Evolutionary conservation across 2,329 filamentous ascomycete species (phyloP), one percentile per base, ranked within the genome.

Genomic region (Aspergillus novofumigatus): DNA sequence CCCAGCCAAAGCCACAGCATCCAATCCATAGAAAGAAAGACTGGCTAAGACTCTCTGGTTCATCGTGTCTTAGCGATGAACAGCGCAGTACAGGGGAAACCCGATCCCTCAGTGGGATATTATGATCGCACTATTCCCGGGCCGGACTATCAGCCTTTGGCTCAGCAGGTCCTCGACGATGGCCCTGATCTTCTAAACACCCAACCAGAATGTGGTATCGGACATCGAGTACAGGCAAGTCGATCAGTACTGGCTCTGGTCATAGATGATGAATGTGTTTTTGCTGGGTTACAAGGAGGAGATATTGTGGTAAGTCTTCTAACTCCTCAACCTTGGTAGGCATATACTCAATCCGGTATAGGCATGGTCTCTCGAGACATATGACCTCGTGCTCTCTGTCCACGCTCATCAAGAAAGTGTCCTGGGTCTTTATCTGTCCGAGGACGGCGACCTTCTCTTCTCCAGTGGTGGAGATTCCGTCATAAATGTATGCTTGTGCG

Each of bases 381-480:
- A 92, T 71, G 88, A 95, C 73, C 86, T 89, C 52, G 84, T 90
- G 28, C 81, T 84, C 45, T 87, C 87, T 28, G 86, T 97, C 21
- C 89, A 94, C 71, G 94, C 91, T 4, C 94, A 99, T 77, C 89
- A 91, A 70, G 90, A 94, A 55, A 96, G 91, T 69, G 90, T 99
- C 23, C 85, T 99, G 50, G 91, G 88, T 56, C 82, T 99, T 3
- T 89, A 86, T 69, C 81, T 99, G 26, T 92, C 90, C 8, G 82
- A 86, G 52, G 87, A 95, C 72, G 81, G 85, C 60, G 81, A 80
- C 17, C 80, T 96, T 29, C 83, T 99, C 9, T 93, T 99, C 74
- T 97, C 93, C 10, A 95, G 90, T 66, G 93, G 92, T 9, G 92
- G 92, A 64, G 94, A 99, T 69, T 90, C 93, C 1, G 89, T 97